Evolutionary conservation across 768 basidiomycete genomes (phyloP), one percentile per base, ranked within the genome.

Genomic region (Tylopilus cervinicoccineus): DNA sequence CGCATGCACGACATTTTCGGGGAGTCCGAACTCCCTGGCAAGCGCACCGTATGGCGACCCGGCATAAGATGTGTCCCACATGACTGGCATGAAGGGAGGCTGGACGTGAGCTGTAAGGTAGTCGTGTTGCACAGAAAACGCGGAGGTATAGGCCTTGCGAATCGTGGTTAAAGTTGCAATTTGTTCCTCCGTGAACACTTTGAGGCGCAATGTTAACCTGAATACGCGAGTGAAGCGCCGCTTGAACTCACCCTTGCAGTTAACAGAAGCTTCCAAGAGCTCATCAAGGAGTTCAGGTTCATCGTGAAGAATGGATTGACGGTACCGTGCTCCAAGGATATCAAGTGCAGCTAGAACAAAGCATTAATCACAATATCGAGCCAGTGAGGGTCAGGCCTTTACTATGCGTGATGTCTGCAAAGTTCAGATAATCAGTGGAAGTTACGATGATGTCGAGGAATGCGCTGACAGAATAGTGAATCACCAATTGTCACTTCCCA

Each of bases 1-100:
- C 4, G 83, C 82, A 58, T 86, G 77, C 38, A 88, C 78, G 23
- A 87, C 61, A 36, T 81, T 74, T 27, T 85, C 71, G 45, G 86
- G 81, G 19, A 88, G 74, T n/a, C 86, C 86, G 51, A 87, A 87
- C 63, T 88, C 86, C 55, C 74, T 74, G 20, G 86, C 86, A n/a
- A 88, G 74, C 20, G 76, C 75, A 38, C 74, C 74, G 22, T 62
- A 80, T 45, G 59, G 74, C 34, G 56, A 55, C 38, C 47, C 50
- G 24, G 48, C 27, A 23, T 45, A 16, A 11, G 49, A 22, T n/a
- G 33, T 31, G 29, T 59, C 55, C 55, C 52, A 62, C 62, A 58
- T 59, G 47, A 46, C 49, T 31, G 55, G 63, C 45, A 53, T 52
- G 42, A 44, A 12, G 40, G 48, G 43, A 38, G 45, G 52, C 37